Conservation (phyloP, 2,329 filamentous ascomycete genomes). For the Botryotinia globosa region DNA sequence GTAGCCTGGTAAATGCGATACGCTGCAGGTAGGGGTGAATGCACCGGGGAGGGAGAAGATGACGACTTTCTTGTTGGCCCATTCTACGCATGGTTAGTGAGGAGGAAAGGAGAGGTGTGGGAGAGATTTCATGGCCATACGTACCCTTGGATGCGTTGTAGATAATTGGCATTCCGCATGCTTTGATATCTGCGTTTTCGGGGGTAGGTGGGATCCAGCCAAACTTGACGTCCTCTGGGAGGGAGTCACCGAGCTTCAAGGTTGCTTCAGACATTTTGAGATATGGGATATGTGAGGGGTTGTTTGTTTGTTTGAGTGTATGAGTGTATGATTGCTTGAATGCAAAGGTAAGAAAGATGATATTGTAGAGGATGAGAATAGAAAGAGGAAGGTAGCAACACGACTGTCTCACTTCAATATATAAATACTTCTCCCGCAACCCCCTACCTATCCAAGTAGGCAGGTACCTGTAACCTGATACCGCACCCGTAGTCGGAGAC, state of each 20-base stretch:
- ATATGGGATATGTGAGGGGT: background rate
- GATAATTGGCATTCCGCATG: constrained; percentile 73
- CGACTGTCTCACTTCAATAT: background rate
- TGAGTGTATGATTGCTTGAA: background rate
- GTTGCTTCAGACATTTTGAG: constrained; percentile 29
- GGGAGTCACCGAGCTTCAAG: constrained; percentile 68
- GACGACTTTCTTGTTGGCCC: constrained; percentile 68
- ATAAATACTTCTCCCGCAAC: background rate
- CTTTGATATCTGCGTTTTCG: constrained; percentile 65
- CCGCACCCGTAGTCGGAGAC: constrained; percentile 13
- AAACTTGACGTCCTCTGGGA: constrained; percentile 80
- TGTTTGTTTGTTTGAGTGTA: background rate
- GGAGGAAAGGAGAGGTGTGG: background rate
- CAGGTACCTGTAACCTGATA: background rate
- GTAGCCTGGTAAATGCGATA: constrained; percentile 66
- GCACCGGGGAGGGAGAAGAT: constrained; percentile 67
- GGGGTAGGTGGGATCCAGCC: constrained; percentile 75
- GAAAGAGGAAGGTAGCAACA: background rate
- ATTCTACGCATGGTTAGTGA: constrained; percentile 44
- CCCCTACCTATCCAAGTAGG: background rate
- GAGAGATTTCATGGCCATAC: background rate
- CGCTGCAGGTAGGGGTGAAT: constrained; percentile 69
- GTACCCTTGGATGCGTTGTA: constrained; percentile 76
- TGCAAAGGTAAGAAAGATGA: background rate
- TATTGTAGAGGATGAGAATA: background rate